Evolutionary conservation across 169 alveolate species (phyloP).

Genomic region (Plasmodium cynomolgi): DNA sequence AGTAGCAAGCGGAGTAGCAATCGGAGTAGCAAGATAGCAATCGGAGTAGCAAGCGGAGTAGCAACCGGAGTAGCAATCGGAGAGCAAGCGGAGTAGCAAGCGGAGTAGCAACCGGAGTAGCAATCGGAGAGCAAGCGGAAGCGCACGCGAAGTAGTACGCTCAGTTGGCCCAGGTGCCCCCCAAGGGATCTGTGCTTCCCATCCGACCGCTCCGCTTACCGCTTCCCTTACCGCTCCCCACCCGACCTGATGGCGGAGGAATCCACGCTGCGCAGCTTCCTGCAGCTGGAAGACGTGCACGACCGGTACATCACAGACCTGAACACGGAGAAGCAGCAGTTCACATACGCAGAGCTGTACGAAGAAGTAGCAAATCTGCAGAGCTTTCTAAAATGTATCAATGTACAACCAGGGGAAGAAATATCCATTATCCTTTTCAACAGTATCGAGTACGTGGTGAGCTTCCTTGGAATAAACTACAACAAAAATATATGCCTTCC

Average conservation of each 20-base stretch:
- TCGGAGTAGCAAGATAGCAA: not conserved
- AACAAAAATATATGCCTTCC: slow-evolving; percentile 56
- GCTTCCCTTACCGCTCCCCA: not conserved
- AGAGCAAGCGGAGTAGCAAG: no score
- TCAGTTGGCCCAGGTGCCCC: not conserved
- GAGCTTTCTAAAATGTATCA: slow-evolving; percentile 26
- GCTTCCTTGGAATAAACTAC: slow-evolving; percentile 46
- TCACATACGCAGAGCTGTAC: slow-evolving; percentile 40
- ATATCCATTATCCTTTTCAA: slow-evolving; percentile 52
- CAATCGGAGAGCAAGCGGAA: no score
- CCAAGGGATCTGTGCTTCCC: not conserved
- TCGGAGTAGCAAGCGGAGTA: no score
- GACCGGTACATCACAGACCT: slow-evolving; percentile 43
- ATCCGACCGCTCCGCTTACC: not conserved
- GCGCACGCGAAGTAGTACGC: not conserved
- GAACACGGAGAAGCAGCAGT: slow-evolving; percentile 29
- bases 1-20: no score
- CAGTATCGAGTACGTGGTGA: slow-evolving; percentile 57
- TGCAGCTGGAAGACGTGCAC: slow-evolving; percentile 29
- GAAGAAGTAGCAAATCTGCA: slow-evolving; percentile 25
- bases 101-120: no score
- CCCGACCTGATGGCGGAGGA: not conserved
- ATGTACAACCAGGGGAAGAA: slow-evolving; percentile 25
- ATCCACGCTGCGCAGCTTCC: slow-evolving; percentile 5
- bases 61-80: not conserved